Evolutionary conservation across 1,284 basidiomycete species (phyloP), one percentile per base, ranked within the genome.

Genomic region (Leccinum fuscescens): DNA sequence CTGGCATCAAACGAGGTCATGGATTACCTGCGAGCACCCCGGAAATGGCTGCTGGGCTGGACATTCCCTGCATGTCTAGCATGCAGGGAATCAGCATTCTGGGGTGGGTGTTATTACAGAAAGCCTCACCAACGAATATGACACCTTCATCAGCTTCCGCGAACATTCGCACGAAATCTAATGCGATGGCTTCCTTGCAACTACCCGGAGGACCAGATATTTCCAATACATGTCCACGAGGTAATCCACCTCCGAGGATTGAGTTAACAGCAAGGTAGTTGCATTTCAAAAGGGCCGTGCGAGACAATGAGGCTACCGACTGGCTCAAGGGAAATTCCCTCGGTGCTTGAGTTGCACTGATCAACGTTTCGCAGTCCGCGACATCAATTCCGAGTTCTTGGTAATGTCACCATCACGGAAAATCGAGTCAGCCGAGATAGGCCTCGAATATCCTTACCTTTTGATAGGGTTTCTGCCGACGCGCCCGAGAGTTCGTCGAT

Each of bases 151-250:
- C 75, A 9, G 72, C 69, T 59, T 79, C 71, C 4, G 82, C 72
- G 60, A 85, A 84, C 5, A 72, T 77, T 42, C 72, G 69, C 15
- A 81, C 78, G 54, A 88, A 77, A 57, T 80, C 77, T 9, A 81
- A 69, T 3, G 82, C 80, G 3, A 89, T 66, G 3, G 66, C 66
- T 62, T 87, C 86, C 66, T 88, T 90, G 11, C 81, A 80, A 53
- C 82, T 81, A 48, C 89, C 89, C 1, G 89, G 89, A 39, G 89
- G 86, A 1, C 89, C 89, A 51, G 86, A 88, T 66, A 91, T 75
- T 74, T 91, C 89, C 37, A 91, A 76, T 62, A 90, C 78, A 62
- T 81, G 78, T 9, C 88, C 86, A 61, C 77, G 78, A 55, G 75
- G 74, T 54, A 91, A 70, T 12, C 89, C 89, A 44, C 86, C 87